These are phyloP conservation scores for Plectosphaerella sp. DNA, from an alignment of 2,329 filamentous ascomycete species.

Conservation along the genomic window DNA sequence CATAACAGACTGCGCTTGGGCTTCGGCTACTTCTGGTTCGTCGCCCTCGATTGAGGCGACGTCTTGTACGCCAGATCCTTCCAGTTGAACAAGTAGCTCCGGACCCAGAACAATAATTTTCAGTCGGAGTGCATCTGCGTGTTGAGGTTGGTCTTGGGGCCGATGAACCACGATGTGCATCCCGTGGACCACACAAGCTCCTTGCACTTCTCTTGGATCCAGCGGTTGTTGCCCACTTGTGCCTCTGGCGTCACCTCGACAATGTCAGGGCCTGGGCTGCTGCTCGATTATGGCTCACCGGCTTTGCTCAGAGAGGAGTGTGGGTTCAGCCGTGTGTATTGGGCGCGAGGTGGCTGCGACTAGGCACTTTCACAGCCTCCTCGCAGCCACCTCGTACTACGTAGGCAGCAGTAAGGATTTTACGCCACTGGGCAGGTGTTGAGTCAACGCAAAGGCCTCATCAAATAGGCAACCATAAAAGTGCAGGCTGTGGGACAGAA, in stretches of 20 bases:
- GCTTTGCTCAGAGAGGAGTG: conserved; percentile 16
- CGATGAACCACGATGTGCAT: conserved; percentile 48
- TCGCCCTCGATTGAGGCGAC: too few species aligned
- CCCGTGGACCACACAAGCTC: conserved; percentile 43
- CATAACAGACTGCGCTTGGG: too few species aligned
- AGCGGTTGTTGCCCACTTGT: conserved; percentile 21
- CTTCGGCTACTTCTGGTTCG: too few species aligned
- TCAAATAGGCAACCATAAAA: too few species aligned
- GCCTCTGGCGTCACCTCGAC: background rate
- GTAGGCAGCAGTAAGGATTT: too few species aligned
- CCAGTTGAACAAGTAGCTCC: background rate
- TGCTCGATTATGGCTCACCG: conserved; percentile 17
- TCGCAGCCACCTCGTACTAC: too few species aligned
- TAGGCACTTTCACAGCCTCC: too few species aligned
- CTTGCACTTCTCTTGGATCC: conserved; percentile 34
- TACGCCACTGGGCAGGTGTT: too few species aligned
- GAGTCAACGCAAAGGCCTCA: too few species aligned
- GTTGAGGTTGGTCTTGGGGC: conserved; percentile 39
- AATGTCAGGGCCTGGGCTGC: background rate
- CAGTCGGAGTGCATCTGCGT: conserved; percentile 49
- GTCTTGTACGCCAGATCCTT: background rate
- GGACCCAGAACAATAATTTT: conserved; percentile 41
- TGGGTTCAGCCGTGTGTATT: too few species aligned
- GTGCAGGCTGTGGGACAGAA: too few species aligned
- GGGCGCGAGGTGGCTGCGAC: too few species aligned